These are phyloP conservation scores for Mycena epipterygia DNA, from an alignment of 768 basidiomycete genomes.

Conservation along the genomic window DNA sequence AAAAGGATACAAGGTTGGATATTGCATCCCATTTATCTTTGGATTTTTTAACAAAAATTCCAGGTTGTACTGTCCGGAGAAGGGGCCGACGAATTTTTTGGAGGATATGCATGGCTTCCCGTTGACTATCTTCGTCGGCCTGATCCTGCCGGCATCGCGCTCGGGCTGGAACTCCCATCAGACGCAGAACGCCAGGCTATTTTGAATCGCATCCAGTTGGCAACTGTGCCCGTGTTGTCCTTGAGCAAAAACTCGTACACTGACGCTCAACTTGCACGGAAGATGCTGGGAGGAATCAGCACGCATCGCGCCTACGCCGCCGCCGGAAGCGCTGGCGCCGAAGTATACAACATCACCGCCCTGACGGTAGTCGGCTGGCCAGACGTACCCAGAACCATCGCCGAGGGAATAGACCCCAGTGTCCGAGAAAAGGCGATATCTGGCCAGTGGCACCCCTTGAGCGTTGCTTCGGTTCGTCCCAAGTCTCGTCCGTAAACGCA, in stretches of 20 bases:
- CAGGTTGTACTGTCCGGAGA: background rate
- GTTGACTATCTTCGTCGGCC: background rate
- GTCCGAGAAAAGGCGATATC: slow-evolving; percentile 12
- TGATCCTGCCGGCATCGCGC: background rate
- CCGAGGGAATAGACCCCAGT: slow-evolving; percentile 9
- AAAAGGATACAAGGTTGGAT: background rate
- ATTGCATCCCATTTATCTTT: background rate
- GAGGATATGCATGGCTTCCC: background rate
- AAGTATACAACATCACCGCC: background rate
- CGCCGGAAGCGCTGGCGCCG: background rate
- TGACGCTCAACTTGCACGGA: background rate
- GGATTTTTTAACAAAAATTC: background rate
- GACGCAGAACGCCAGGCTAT: background rate
- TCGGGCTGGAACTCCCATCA: background rate
- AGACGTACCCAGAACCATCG: background rate
- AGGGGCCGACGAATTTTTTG: background rate
- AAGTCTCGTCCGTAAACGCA: no score
- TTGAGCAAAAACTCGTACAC: background rate
- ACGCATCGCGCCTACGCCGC: background rate
- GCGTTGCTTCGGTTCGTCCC: slow-evolving; percentile 6
- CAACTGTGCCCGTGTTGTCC: background rate
- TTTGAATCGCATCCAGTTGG: background rate
- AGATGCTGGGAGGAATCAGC: slow-evolving; percentile 1
- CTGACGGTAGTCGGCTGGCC: background rate
- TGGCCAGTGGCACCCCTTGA: slow-evolving; percentile 17